phyloP scores from a whole-genome alignment of 2,329 filamentous ascomycete species.

The Cladophialophora exuberans region DNA sequence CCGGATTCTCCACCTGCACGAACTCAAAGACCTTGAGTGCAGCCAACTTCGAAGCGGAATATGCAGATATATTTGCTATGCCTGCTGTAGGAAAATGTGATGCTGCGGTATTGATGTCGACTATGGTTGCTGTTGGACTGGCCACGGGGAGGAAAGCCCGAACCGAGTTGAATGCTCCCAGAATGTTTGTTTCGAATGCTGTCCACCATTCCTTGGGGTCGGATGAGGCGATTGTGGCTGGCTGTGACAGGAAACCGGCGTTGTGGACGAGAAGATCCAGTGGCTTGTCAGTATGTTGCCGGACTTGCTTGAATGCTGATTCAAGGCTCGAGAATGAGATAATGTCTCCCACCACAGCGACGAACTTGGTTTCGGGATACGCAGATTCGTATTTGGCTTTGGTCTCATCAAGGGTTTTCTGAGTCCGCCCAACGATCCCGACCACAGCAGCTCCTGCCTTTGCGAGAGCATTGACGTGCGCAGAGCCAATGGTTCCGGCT shows the following conservation, averaged over 20 bases:
- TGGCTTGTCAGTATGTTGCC: constrained; percentile 1
- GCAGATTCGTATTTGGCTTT: constrained; percentile 2
- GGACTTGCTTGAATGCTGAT: constrained; percentile 1
- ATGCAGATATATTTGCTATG: constrained; percentile 31
- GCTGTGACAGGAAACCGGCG: constrained; percentile 11
- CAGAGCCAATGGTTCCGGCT: constrained; percentile 57
- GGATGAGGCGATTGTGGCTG: constrained; percentile 2
- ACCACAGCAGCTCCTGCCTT: constrained; percentile 56
- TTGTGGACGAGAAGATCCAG: constrained; percentile 21
- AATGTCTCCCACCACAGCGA: constrained; percentile 36
- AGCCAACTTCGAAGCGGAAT: constrained; percentile 48
- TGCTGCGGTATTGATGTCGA: constrained; percentile 16
- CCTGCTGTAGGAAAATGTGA: constrained; percentile 6
- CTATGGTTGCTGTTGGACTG: constrained; percentile 4
- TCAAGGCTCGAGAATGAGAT: constrained; percentile 4
- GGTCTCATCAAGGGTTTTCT: constrained; percentile 4
- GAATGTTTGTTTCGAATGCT: constrained; percentile 21
- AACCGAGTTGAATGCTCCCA: constrained; percentile 16
- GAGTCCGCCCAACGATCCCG: constrained; percentile 50
- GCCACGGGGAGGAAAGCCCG: constrained; percentile 17
- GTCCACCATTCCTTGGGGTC: constrained; percentile 13
- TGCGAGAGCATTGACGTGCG: constrained; percentile 59
- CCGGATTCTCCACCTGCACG: constrained; percentile 45
- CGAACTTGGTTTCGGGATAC: constrained; percentile 3
- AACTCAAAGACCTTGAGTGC: constrained; percentile 47